These are phyloP conservation scores for Syncephalastrum contaminatum DNA, from an alignment of 371 early-diverging fungal species.

Conservation along the genomic window DNA sequence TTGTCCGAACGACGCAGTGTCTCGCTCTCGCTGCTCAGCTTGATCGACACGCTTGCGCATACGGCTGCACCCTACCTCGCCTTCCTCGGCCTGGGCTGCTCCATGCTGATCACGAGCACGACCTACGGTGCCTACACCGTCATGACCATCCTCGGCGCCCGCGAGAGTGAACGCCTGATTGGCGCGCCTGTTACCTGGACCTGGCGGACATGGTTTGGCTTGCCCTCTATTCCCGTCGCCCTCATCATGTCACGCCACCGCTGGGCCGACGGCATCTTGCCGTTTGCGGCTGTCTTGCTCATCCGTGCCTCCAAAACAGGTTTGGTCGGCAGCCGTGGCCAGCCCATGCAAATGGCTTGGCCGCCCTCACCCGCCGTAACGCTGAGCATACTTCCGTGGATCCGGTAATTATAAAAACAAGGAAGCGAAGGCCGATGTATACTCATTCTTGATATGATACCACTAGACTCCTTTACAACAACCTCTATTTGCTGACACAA, in stretches of 20 bases:
- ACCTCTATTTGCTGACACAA: conserved; percentile 19
- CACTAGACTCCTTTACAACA: conserved; percentile 48
- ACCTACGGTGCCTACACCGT: conserved; percentile 73
- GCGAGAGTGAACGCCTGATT: conserved; percentile 63
- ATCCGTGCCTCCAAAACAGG: conserved; percentile 22
- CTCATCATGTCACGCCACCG: conserved; percentile 58
- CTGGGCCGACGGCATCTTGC: conserved; percentile 42
- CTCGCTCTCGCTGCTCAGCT: conserved; percentile 48
- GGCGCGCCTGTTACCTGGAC: conserved; percentile 62
- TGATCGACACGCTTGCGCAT: conserved; percentile 57
- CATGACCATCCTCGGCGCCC: conserved; percentile 63
- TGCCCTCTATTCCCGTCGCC: conserved; percentile 64
- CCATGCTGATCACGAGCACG: conserved; percentile 56
- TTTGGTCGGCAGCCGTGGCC: conserved; percentile 4
- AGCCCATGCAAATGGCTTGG: conserved; percentile 39
- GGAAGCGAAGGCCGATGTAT: background rate
- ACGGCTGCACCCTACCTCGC: conserved; percentile 66
- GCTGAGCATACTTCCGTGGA: conserved; percentile 58
- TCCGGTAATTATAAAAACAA: conserved; percentile 25
- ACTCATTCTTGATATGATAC: too few species aligned
- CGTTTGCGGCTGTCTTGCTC: conserved; percentile 29
- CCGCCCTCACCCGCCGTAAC: conserved; percentile 57
- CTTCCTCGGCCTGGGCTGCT: conserved; percentile 63
- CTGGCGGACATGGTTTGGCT: conserved; percentile 66
- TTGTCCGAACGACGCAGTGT: conserved; percentile 55